phyloP scores from a whole-genome alignment of 2,329 filamentous ascomycete genomes.

The Gyromitra esculenta region DNA sequence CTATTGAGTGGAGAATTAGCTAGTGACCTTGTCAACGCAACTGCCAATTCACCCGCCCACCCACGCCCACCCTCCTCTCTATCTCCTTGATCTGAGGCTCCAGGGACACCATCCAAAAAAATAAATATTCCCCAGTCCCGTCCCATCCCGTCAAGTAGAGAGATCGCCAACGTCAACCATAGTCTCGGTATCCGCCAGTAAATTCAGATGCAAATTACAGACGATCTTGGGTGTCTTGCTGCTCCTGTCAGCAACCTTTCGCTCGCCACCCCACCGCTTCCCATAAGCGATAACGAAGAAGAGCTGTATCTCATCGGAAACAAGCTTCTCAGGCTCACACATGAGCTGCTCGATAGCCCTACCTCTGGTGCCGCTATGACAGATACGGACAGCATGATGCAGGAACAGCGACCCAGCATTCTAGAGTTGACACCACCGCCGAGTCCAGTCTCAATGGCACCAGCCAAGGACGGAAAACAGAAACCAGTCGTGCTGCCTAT shows the following conservation, averaged over 20 bases:
- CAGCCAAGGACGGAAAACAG: not conserved
- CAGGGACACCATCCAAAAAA: not conserved
- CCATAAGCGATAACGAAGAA: conserved; percentile 34
- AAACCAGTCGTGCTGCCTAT: conserved; percentile 33
- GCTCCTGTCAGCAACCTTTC: conserved; percentile 10
- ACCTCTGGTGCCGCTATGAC: not conserved
- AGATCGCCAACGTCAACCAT: conserved; percentile 10
- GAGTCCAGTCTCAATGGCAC: conserved; percentile 26
- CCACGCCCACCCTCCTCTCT: not conserved
- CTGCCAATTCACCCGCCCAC: not conserved
- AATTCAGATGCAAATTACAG: conserved; percentile 21
- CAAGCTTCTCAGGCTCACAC: conserved; percentile 35
- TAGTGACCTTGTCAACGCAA: conserved; percentile 16
- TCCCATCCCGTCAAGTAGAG: not conserved
- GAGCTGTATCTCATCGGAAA: conserved; percentile 27
- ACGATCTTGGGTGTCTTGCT: not conserved
- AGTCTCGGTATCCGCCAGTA: not conserved
- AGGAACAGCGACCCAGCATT: conserved; percentile 22
- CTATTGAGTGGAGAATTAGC: not conserved
- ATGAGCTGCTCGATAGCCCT: conserved; percentile 31
- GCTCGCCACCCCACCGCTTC: not conserved
- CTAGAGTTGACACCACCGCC: conserved; percentile 51
- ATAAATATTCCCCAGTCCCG: not conserved
- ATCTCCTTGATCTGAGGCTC: conserved; percentile 8
- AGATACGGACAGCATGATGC: conserved; percentile 5